phyloP scores from a whole-genome alignment of 2,329 filamentous ascomycete species.

The Penicillium digitatum region DNA sequence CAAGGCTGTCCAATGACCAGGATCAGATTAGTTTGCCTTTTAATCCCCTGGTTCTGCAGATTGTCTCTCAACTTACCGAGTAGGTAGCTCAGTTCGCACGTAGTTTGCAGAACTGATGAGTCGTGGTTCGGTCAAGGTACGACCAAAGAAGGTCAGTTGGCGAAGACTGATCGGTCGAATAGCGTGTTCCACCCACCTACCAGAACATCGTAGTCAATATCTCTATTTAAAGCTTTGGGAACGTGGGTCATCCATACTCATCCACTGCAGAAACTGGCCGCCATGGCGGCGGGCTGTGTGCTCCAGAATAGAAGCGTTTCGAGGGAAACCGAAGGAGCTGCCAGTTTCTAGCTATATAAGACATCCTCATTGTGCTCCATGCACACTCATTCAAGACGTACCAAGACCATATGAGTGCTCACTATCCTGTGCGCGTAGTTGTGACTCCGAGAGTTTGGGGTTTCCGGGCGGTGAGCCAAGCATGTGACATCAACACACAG shows the following conservation, averaged over 20 bases:
- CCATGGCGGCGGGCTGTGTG: slow-evolving; percentile 51
- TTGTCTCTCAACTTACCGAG: slow-evolving; percentile 53
- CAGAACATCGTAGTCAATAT: slow-evolving; percentile 14
- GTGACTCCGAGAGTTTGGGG: slow-evolving; percentile 2
- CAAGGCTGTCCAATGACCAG: slow-evolving; percentile 56
- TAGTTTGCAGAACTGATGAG: slow-evolving; percentile 96
- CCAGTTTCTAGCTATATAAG: slow-evolving; percentile 35
- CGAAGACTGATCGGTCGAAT: slow-evolving; percentile 93
- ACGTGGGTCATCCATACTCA: slow-evolving; percentile 46
- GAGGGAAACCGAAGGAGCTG: slow-evolving; percentile 22
- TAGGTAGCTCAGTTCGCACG: slow-evolving; percentile 89
- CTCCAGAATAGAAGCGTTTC: slow-evolving; percentile 28
- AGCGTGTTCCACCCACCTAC: slow-evolving; percentile 86
- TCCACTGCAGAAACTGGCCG: slow-evolving; percentile 57
- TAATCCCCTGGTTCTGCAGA: no score
- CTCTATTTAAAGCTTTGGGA: background rate
- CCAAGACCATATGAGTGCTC: background rate
- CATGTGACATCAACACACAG: slow-evolving; percentile 7
- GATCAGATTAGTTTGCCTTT: background rate
- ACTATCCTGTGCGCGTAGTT: background rate
- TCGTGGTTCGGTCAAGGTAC: slow-evolving; percentile 82
- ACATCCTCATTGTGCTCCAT: slow-evolving; percentile 37
- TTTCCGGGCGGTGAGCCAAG: slow-evolving; percentile 12
- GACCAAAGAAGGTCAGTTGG: slow-evolving; percentile 94
- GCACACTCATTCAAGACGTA: slow-evolving; percentile 18